Evolutionary conservation across 2,329 filamentous ascomycete species (phyloP).

Genomic region (Metarhizium album): DNA sequence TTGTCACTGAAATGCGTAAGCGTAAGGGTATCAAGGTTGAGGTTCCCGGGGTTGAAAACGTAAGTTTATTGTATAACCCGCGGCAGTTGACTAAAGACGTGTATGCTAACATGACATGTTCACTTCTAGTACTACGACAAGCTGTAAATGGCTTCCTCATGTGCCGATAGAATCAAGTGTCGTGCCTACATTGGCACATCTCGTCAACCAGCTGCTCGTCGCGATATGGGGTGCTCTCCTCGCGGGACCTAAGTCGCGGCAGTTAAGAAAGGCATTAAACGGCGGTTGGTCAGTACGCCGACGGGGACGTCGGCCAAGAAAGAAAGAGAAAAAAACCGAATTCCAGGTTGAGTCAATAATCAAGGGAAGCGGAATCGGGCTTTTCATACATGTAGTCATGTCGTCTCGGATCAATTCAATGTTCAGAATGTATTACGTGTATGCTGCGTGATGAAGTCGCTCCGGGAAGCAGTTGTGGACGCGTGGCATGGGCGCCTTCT

Average conservation of each 20-base stretch:
- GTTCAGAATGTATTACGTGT: constrained; percentile 18
- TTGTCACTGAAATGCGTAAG: constrained; percentile 89
- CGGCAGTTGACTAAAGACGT: neutral
- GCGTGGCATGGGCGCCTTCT: too few relatives aligned
- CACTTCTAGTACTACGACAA: constrained; percentile 84
- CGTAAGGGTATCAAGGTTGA: constrained; percentile 98
- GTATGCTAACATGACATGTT: constrained; percentile 15
- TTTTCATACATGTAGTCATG: constrained; percentile 33
- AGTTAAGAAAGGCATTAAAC: constrained; percentile 4
- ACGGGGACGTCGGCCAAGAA: constrained; percentile 1
- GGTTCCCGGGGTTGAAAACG: constrained; percentile 88
- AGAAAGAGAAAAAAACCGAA: constrained; percentile 15
- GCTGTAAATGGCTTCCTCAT: constrained; percentile 57
- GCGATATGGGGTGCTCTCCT: constrained; percentile 20
- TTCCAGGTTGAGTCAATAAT: constrained; percentile 27
- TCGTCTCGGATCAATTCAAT: constrained; percentile 30
- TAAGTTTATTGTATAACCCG: constrained; percentile 43
- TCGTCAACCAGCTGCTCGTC: constrained; percentile 29
- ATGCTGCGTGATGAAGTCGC: neutral
- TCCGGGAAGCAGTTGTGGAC: neutral
- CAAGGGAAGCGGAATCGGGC: constrained; percentile 25
- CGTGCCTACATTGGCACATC: constrained; percentile 31
- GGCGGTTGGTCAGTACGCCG: constrained; percentile 16
- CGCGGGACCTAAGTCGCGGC: constrained; percentile 12
- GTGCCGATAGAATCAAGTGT: constrained; percentile 34